Conservation (phyloP, 2,329 filamentous ascomycete species). For the Colletotrichum scovillei region DNA sequence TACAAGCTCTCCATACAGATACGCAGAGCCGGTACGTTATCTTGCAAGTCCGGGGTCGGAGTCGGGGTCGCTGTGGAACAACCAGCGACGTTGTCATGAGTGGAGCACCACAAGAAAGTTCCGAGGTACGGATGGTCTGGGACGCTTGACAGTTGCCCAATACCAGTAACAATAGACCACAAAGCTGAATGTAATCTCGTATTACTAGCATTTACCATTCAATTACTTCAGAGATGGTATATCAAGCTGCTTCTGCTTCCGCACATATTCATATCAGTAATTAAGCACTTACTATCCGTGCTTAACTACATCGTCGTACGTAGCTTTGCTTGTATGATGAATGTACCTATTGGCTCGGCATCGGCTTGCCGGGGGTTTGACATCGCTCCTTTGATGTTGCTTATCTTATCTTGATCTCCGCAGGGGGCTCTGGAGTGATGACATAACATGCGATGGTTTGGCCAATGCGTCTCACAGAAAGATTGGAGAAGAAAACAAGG, state of each 20-base stretch:
- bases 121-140: neutral
- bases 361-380: no score
- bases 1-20: neutral
- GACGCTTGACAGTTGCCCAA: neutral
- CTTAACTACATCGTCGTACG: no score
- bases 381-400: neutral
- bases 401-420: constrained; percentile 4
- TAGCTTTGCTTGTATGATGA: no score
- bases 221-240: no score
- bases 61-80: neutral
- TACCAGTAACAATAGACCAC: neutral
- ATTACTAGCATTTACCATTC: no score
- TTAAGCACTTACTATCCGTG: no score
- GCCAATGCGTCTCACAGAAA: neutral
- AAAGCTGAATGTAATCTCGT: neutral
- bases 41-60: neutral
- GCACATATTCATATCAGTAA: no score
- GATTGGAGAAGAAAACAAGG: neutral
- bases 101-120: neutral
- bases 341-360: no score
- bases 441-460: neutral
- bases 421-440: no score
- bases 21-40: neutral
- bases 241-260: no score
- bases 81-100: neutral